phyloP scores from a whole-genome alignment of 768 basidiomycete genomes.

The Tricholoma matsutake region DNA sequence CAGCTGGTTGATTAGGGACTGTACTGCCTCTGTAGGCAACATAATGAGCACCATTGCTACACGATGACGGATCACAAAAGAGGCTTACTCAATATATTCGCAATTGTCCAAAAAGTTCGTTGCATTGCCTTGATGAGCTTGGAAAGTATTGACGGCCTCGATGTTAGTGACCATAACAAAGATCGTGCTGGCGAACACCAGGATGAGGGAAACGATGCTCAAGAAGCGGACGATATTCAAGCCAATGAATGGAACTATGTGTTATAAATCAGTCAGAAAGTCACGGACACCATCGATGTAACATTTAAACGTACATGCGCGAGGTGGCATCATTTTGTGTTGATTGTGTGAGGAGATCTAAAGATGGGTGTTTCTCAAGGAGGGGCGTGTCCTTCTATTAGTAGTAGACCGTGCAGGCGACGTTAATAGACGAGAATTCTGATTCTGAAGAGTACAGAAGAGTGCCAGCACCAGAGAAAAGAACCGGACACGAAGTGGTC shows the following conservation, averaged over 20 bases:
- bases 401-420: slow-evolving; percentile 9
- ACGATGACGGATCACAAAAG: neutral
- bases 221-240: slow-evolving; percentile 75
- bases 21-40: slow-evolving; percentile 55
- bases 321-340: slow-evolving; percentile 29
- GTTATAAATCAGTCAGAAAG: neutral
- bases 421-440: slow-evolving; percentile 7
- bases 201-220: slow-evolving; percentile 73
- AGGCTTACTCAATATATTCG: slow-evolving; percentile 75
- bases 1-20: slow-evolving; percentile 91
- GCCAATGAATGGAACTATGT: slow-evolving; percentile 57
- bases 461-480: slow-evolving; percentile 32
- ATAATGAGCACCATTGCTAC: neutral
- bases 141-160: slow-evolving; percentile 68
- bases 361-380: neutral
- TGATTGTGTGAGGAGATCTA: neutral
- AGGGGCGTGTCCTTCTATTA: slow-evolving; percentile 5
- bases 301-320: slow-evolving; percentile 25
- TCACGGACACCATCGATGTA: neutral
- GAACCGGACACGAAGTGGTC: slow-evolving; percentile 8
- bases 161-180: slow-evolving; percentile 73
- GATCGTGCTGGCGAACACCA: slow-evolving; percentile 78
- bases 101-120: slow-evolving; percentile 44
- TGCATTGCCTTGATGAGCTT: slow-evolving; percentile 35
- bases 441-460: slow-evolving; percentile 12